Evolutionary conservation across 352 stramenopile genomes (phyloP), one percentile per base, ranked within the genome.

Genomic region (Globisporangium recalcitrans): DNA sequence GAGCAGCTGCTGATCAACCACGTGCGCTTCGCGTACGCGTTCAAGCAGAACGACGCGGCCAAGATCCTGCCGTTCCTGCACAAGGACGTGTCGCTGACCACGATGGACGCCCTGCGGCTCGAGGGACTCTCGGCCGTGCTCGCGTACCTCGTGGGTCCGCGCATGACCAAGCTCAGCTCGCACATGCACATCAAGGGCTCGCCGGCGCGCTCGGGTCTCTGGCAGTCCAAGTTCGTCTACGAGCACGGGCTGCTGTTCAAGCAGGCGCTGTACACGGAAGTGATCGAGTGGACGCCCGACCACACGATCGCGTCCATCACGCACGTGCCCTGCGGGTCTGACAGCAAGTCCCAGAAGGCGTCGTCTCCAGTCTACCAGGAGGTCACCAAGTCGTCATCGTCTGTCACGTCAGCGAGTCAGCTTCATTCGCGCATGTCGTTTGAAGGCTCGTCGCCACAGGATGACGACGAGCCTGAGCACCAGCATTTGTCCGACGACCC

Each of bases 21-120:
- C 63, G 53, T 81, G 32, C 72, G 69, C 55, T 89, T 91, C 51
- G 78, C 82, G 14, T 76, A 79, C 53, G 82, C 80, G 14, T 84
- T 89, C 73, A 85, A 85, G 62, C 72, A 87, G 69, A 92, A 89
- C 64, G 83, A 92, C 75, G 70, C 79, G 3, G 75, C 78, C 26
- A 73, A 75, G 71, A 77, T 92, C 46, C 62, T 87, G 57, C 74
- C 81, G 36, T 89, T 87, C 55, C 70, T 92, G 51, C 69, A 75
- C 58, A 77, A 80, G 40, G 71, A 89, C 69, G 83, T 87, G 42
- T 62, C 51, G 53, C 71, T 92, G 36, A 57, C 63, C 13, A 85
- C 80, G 1, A 58, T 73, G 52, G 82, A 93, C 54, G 78, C 77
- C 62, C 51, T 58, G 19, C 46, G 58, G 0, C 66, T 85, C 31